Conservation (phyloP, 495 filamentous ascomycete species). For the Penicillium longicatenatum region DNA sequence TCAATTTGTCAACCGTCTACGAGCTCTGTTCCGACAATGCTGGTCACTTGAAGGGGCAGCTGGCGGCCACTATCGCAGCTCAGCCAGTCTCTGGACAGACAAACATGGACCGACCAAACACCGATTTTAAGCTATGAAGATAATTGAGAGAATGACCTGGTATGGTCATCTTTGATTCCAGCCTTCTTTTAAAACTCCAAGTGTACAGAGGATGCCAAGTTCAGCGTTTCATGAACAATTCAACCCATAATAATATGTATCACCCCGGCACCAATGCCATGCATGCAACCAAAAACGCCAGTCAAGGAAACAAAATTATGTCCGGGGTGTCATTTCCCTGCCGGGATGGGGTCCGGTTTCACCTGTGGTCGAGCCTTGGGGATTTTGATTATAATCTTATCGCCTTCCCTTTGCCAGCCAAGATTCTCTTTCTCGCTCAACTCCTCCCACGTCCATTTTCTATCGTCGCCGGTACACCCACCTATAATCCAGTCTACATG, state of each 20-base stretch:
- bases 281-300: slow-evolving; percentile 16
- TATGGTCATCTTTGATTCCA: slow-evolving; percentile 19
- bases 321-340: slow-evolving; percentile 18
- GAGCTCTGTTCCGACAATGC: slow-evolving; percentile 84
- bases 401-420: slow-evolving; percentile 75
- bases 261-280: slow-evolving; percentile 14
- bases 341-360: slow-evolving; percentile 23
- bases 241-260: slow-evolving; percentile 18
- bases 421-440: slow-evolving; percentile 66
- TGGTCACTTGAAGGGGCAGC: slow-evolving; percentile 62
- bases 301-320: slow-evolving; percentile 16
- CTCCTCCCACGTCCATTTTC: slow-evolving; percentile 71
- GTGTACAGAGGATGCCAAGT: slow-evolving; percentile 4
- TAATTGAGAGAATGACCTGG: slow-evolving; percentile 9
- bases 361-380: slow-evolving; percentile 37
- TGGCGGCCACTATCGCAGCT: slow-evolving; percentile 69
- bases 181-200: slow-evolving; percentile 19
- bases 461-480: slow-evolving; percentile 57
- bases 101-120: slow-evolving; percentile 70
- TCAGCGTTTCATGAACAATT: slow-evolving; percentile 12
- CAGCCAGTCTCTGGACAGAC: slow-evolving; percentile 42
- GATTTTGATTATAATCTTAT: slow-evolving; percentile 71
- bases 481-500: slow-evolving; percentile 53
- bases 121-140: slow-evolving; percentile 76
- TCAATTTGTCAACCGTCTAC: slow-evolving; percentile 89